phyloP scores from a whole-genome alignment of 306 rosid species.

The Purshia tridentata region DNA sequence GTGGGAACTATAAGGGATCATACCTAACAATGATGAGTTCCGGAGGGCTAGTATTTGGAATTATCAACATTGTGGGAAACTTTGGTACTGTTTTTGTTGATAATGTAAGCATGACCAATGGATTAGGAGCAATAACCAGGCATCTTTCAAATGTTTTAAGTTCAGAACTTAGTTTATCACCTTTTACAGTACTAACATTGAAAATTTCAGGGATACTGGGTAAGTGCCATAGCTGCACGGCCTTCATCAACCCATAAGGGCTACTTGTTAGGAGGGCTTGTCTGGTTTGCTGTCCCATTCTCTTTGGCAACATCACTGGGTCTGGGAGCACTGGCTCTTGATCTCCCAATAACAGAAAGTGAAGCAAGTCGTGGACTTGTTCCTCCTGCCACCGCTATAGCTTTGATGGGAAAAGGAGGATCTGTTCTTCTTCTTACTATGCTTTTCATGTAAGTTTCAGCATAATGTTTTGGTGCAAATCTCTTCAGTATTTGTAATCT shows the following conservation, averaged over 20 bases:
- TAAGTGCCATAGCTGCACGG: constrained; percentile 93
- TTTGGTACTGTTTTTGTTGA: constrained; percentile 96
- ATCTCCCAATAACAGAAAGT: constrained; percentile 64
- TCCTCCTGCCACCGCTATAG: constrained; percentile 95
- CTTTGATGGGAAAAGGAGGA: constrained; percentile 94
- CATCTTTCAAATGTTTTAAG: constrained; percentile 7
- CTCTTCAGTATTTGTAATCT: no score
- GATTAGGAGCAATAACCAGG: constrained; percentile 9
- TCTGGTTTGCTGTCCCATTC: constrained; percentile 98
- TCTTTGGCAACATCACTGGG: constrained; percentile 91
- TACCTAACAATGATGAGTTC: constrained; percentile 90
- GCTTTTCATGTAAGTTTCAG: constrained; percentile 80
- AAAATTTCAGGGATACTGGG: constrained; percentile 84
- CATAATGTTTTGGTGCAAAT: background rate
- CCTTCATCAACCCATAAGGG: constrained; percentile 97
- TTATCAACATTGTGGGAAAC: constrained; percentile 83
- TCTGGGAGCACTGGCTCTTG: constrained; percentile 91
- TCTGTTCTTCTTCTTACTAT: constrained; percentile 86
- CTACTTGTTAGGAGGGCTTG: constrained; percentile 90
- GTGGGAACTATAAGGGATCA: constrained; percentile 81
- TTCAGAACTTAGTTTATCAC: background rate
- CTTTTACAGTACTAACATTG: constrained; percentile 2
- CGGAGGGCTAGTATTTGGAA: constrained; percentile 85
- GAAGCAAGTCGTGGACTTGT: constrained; percentile 90
- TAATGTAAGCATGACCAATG: constrained; percentile 53